Evolutionary conservation across 1,284 basidiomycete genomes (phyloP), one percentile per base, ranked within the genome.

Genomic region (Papiliotrema fonsecae): DNA sequence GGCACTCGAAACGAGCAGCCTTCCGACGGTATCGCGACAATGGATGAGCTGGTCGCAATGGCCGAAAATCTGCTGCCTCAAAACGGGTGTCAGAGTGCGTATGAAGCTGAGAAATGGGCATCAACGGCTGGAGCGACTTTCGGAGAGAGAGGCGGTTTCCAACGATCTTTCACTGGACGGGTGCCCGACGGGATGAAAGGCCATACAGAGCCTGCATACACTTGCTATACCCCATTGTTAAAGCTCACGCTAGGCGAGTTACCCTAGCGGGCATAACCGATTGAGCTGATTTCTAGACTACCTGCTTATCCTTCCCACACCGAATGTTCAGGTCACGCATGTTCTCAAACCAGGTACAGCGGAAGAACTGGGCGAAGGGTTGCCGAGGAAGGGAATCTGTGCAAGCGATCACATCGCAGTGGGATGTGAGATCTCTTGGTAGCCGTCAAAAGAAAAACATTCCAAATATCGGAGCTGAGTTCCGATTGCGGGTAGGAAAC

Each of bases 341-440:
- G 73, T 92, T 13, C 79, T 90, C 18, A 72, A 79, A 30, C 84
- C 87, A 9, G 85, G 84, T 52, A 65, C 62, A 18, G 79, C 79
- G n/a, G 75, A 80, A 45, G 79, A 83, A 43, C 77, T 96, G 9
- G 78, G 77, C 6, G 78, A 79, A 9, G 92, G 91, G 7, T 73
- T 97, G 37, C 92, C 92, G n/a, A 78, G 82, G 60, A 81, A 81
- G 56, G 82, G 81, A 16, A 78, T 92, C 24, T 87, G 85, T 57
- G 87, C 87, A 10, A 90, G 87, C 61, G 92, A 97, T 71, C 92
- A 97, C 66, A 77, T 91, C 51, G 85, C 86, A 1, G 77, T 96
- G 10, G 82, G 81, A 36, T 67, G 62, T 36, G 67, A 68, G 41
- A 31, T 57, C 9, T 31, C 40, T 2, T 57, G 52, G 56, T 57